Percentiles rank a stretch among this genome's conserved stretches.
Evolutionary conservation across 805 yeast species (phyloP).

Genomic region (Metschnikowia rubicola): DNA sequence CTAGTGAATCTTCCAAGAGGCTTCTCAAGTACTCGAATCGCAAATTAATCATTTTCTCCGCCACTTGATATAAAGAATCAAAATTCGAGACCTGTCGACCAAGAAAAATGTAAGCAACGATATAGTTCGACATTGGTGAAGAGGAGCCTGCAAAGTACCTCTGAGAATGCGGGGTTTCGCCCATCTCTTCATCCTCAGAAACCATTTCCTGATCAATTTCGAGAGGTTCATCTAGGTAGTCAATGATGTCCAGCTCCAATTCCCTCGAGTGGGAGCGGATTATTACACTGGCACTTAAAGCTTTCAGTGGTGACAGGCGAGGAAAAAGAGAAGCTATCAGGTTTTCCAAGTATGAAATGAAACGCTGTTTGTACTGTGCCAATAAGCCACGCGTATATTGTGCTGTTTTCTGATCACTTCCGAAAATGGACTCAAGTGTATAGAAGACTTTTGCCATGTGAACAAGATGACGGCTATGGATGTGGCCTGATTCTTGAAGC

Average conservation of each 20-base stretch:
- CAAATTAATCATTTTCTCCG: conserved; percentile 23
- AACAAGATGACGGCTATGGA: conserved; percentile 26
- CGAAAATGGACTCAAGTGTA: conserved; percentile 26
- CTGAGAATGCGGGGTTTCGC: neutral
- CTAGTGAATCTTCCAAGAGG: neutral
- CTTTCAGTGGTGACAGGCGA: conserved; percentile 5
- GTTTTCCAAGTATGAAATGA: conserved; percentile 23
- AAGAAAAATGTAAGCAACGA: conserved; percentile 31
- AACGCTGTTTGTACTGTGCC: conserved; percentile 21
- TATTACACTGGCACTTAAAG: neutral
- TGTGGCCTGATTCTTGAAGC: conserved; percentile 14
- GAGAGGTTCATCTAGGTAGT: conserved; percentile 13
- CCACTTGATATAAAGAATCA: conserved; percentile 19
- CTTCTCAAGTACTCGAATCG: conserved; percentile 21
- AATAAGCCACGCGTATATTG: conserved; percentile 16
- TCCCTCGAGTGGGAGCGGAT: conserved; percentile 2
- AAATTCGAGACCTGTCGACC: conserved; percentile 17
- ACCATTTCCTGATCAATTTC: conserved; percentile 11
- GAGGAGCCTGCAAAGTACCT: conserved; percentile 8
- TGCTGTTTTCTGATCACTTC: conserved; percentile 15
- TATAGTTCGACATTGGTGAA: conserved; percentile 29
- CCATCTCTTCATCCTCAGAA: conserved; percentile 8
- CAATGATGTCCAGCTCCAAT: conserved; percentile 17
- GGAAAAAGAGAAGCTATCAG: conserved; percentile 24
- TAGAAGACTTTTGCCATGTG: conserved; percentile 34